Base-by-base conservation (phyloP, 2,329 filamentous ascomycete species). In the Penicillium sp. region DNA sequence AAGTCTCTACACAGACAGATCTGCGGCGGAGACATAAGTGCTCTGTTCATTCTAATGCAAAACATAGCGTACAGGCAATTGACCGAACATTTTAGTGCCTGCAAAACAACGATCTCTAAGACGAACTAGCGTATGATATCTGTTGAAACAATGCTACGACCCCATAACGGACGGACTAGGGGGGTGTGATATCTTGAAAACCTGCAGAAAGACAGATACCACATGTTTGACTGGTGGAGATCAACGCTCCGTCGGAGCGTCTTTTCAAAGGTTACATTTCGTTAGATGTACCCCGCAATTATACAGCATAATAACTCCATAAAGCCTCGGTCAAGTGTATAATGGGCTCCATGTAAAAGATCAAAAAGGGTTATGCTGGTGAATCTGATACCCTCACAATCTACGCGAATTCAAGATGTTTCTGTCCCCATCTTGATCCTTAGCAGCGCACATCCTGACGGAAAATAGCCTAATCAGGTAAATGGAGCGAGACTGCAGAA, bases 221-320 rank as follows among this genome's bases (percentile, higher is more conserved):
- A 33, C 35, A 33, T 49, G 48, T 51, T 31, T 48, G 31, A 49
- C 48, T n/a, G 49, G 54, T 49, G 29, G 35, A 44, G 54, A 52
- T 57, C 27, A 48, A 45, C 46, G 37, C 46, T 50, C 55, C 55
- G 35, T 50, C 50, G 55, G 55, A 53, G 45, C 39, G 49, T 19
- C 31, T n/a, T 16, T 2, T 6, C 27, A 48, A 48, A 22, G 26
- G 29, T 49, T 49, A 31, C 29, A 49, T 49, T 26, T 49, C 3
- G 11, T 24, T 26, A 14, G 11, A n/a, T 22, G 9, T 21, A 49
- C 31, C 46, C n/a, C 45, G 27, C 29, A n/a, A 48, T 6, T 22
- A n/a, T 13, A 22, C 1, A 19, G 11, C 14, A 9, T 11, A 22
- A 22, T 5, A 24, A 35, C 2, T 21, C 9, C 21, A 33, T 13